These are phyloP conservation scores for Diplodia corticola DNA, from an alignment of 2,329 filamentous ascomycete genomes.

Conservation along the genomic window DNA sequence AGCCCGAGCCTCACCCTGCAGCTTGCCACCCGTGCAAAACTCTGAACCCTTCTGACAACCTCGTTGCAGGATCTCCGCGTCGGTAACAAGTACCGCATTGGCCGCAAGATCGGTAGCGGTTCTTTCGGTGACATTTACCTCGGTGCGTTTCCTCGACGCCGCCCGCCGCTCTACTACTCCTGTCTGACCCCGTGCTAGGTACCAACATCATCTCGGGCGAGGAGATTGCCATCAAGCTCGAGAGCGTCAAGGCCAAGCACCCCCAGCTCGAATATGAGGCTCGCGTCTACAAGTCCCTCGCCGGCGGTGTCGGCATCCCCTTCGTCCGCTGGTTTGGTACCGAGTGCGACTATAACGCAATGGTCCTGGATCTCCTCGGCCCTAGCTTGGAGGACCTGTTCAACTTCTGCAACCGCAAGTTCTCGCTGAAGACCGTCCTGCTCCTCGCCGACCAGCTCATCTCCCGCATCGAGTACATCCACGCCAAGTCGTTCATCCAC, in stretches of 20 bases:
- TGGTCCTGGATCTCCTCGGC: slow-evolving; percentile 96
- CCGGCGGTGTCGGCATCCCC: slow-evolving; percentile 94
- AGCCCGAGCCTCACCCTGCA: slow-evolving; percentile 23
- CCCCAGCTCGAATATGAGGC: slow-evolving; percentile 98
- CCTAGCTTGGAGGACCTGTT: slow-evolving; percentile 96
- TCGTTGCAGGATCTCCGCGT: slow-evolving; percentile 84
- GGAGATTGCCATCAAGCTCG: slow-evolving; percentile 99
- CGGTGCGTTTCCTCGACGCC: slow-evolving; percentile 48
- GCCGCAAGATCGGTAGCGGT: slow-evolving; percentile 97
- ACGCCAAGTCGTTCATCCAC: slow-evolving; percentile 99
- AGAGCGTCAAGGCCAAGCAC: slow-evolving; percentile 99
- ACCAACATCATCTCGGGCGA: slow-evolving; percentile 99
- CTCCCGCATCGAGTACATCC: slow-evolving; percentile 98
- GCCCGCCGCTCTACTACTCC: neutral
- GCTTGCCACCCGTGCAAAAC: slow-evolving; percentile 25
- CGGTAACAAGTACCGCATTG: slow-evolving; percentile 99
- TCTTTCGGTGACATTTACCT: slow-evolving; percentile 99
- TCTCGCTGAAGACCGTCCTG: slow-evolving; percentile 96
- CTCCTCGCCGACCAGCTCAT: slow-evolving; percentile 97
- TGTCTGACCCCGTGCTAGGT: slow-evolving; percentile 51
- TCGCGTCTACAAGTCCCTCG: slow-evolving; percentile 84
- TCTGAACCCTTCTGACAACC: neutral
- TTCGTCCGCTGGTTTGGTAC: slow-evolving; percentile 99
- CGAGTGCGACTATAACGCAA: slow-evolving; percentile 99
- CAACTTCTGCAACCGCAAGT: slow-evolving; percentile 99